phyloP scores from a whole-genome alignment of 164 flowering plant species.

The Echeveria elegans region DNA sequence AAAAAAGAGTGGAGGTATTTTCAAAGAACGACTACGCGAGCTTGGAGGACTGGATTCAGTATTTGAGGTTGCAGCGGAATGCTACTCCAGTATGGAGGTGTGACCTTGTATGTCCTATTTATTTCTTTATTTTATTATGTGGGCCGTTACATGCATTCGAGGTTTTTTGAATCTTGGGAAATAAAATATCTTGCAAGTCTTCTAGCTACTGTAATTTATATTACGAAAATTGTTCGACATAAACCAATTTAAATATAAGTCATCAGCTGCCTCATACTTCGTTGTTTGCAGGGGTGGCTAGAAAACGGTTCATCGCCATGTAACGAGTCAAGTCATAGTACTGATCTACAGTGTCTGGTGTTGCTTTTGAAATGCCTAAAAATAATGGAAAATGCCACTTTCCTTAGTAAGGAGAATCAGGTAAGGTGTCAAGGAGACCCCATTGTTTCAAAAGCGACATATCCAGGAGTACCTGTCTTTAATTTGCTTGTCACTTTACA shows the following conservation, averaged over 20 bases:
- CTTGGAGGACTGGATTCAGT: constrained; percentile 89
- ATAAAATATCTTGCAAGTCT: not conserved
- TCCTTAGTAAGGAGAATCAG: constrained; percentile 90
- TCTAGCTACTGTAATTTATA: not conserved
- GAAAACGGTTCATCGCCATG: constrained; percentile 18
- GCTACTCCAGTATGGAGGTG: constrained; percentile 76
- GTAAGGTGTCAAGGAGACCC: constrained; percentile 20
- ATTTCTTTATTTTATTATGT: constrained; percentile 10
- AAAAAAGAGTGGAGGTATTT: constrained; percentile 59
- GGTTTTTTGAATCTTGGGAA: not conserved
- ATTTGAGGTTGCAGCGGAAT: constrained; percentile 54
- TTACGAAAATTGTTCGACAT: not conserved
- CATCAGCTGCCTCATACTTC: not conserved
- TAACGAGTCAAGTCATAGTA: constrained; percentile 24
- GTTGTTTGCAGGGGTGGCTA: constrained; percentile 41
- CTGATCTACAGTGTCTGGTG: constrained; percentile 30
- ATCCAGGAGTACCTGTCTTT: not conserved
- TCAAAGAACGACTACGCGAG: constrained; percentile 87
- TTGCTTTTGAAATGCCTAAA: constrained; percentile 78
- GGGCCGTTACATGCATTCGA: not conserved
- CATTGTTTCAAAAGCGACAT: not conserved
- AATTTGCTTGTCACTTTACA: not conserved
- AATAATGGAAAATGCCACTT: constrained; percentile 95
- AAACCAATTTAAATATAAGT: not conserved
- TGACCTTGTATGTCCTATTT: constrained; percentile 43